A percentile compares a stretch with the other conserved stretches of the same genome.
These are phyloP conservation scores for Polychytrium aggregatum DNA, from an alignment of 192 early-diverging fungal genomes.

Conservation along the genomic window DNA sequence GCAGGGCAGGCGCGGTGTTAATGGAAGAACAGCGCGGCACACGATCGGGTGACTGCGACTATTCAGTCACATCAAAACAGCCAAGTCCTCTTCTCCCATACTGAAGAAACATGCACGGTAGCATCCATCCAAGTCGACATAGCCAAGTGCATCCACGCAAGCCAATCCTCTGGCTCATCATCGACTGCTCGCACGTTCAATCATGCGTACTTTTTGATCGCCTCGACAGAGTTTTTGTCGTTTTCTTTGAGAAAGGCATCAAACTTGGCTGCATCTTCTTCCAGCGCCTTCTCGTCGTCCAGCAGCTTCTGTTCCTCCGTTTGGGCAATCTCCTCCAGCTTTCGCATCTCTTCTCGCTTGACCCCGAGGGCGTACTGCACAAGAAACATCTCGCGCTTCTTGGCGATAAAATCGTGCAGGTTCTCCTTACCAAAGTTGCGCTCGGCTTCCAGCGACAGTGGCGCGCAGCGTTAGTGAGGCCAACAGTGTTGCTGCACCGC, in stretches of 20 bases:
- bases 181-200: too few relatives aligned
- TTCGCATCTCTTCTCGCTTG: constrained; percentile 44
- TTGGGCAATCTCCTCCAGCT: constrained; percentile 46
- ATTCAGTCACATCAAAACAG: too few relatives aligned
- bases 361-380: constrained; percentile 49
- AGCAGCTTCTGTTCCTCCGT: constrained; percentile 48
- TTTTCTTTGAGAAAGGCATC: constrained; percentile 51
- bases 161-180: too few relatives aligned
- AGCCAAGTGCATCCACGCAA: too few relatives aligned
- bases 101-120: too few relatives aligned
- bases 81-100: too few relatives aligned
- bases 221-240: constrained; percentile 50
- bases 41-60: too few relatives aligned
- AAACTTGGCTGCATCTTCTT: constrained; percentile 51
- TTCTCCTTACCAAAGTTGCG: constrained; percentile 44
- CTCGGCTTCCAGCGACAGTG: constrained; percentile 19
- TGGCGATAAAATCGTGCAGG: constrained; percentile 44
- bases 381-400: constrained; percentile 51
- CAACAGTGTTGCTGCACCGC: too few relatives aligned
- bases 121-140: too few relatives aligned
- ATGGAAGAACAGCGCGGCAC: too few relatives aligned
- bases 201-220: constrained; percentile 34
- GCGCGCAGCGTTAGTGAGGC: neutral
- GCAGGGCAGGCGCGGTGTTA: too few relatives aligned
- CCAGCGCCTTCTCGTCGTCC: constrained; percentile 47